Base-by-base conservation (phyloP, 352 stramenopile genomes). In the Thraustochytrium striatum region DNA sequence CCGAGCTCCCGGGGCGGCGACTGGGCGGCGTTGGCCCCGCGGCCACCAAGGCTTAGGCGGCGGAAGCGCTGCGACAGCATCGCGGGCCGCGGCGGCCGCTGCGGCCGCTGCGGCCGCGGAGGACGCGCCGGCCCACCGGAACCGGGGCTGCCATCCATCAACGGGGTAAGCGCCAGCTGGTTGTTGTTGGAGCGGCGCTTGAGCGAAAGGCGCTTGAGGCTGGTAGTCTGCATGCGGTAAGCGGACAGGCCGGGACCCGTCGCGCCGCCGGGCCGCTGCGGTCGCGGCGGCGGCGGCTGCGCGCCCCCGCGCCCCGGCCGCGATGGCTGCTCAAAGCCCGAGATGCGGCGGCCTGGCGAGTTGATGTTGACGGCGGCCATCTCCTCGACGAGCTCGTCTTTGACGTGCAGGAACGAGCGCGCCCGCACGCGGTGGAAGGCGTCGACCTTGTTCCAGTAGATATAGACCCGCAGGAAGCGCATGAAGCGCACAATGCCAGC, bases 401-500 rank as follows among this genome's bases (percentile, higher is more conserved):
- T 73, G 55, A 72, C 57, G 21, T 80, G 33, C 7, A 75, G 35
- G 41, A 80, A 80, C 21, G 38, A 59, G 16, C 39, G 38, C 39
- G 70, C 70, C 21, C 32, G 44, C 16, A 28, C 41, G 9, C 30
- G 58, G 36, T 80, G 70, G 30, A 47, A 72, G 28, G 16, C 11
- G 57, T 75, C 47, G 32, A 80, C 70, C 47, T 80, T 80, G 28
- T 57, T 50, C 70, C 70, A 80, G 58, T 81, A 80, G 11, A 73
- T 3, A n/a, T 44, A 30, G 32, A 80, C 52, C 19, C 58, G 32
- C 25, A 70, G n/a, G 28, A 75, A 80, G 57, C 70, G 70, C 28
- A 39, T 73, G 70, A 80, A 57, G 5, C 58, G 36, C 47, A 75
- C 53, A 11, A 69, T 30, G 32, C 53, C 41, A 25, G 57, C 70